Evolutionary conservation across 176 grass and related monocot species (phyloP).

Genomic region (Carex myosuroides): DNA sequence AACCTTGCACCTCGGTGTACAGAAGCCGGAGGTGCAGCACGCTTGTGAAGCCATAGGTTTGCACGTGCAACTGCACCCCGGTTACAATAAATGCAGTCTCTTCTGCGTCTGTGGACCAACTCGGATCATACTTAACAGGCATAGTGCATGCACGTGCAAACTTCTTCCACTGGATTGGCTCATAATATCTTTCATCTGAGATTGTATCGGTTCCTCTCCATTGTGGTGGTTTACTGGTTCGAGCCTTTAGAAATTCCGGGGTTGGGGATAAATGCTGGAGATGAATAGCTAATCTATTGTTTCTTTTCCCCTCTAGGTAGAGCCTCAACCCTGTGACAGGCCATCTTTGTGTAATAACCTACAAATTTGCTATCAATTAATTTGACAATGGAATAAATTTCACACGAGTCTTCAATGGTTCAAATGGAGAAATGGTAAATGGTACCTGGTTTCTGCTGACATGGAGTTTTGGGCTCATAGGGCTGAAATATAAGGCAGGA

Average conservation of each 20-base stretch:
- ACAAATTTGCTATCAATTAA: conserved; percentile 24
- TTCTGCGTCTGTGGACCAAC: conserved; percentile 19
- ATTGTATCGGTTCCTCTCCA: conserved; percentile 71
- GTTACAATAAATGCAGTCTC: conserved; percentile 43
- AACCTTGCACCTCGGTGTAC: conserved; percentile 51
- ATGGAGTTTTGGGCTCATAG: conserved; percentile 71
- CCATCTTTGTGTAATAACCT: conserved; percentile 52
- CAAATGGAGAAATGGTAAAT: neutral
- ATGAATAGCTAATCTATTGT: conserved; percentile 66
- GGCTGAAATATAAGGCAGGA: conserved; percentile 55
- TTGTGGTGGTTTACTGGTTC: neutral
- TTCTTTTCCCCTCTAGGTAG: conserved; percentile 87
- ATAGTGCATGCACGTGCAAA: conserved; percentile 68
- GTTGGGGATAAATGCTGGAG: conserved; percentile 60
- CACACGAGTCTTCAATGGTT: neutral
- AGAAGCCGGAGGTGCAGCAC: conserved; percentile 68
- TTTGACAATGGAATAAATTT: conserved; percentile 8
- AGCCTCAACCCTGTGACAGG: conserved; percentile 87
- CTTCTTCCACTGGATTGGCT: conserved; percentile 65
- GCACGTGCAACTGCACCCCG: conserved; percentile 64
- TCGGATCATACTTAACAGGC: conserved; percentile 61
- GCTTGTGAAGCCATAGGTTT: conserved; percentile 21
- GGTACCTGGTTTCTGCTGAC: conserved; percentile 55
- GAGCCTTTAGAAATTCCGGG: conserved; percentile 37
- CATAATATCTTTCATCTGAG: conserved; percentile 54